A percentile compares a stretch with the other conserved stretches of the same genome.
These are phyloP conservation scores for Leptodontidium sp. DNA, from an alignment of 2,329 filamentous ascomycete species.

Conservation along the genomic window DNA sequence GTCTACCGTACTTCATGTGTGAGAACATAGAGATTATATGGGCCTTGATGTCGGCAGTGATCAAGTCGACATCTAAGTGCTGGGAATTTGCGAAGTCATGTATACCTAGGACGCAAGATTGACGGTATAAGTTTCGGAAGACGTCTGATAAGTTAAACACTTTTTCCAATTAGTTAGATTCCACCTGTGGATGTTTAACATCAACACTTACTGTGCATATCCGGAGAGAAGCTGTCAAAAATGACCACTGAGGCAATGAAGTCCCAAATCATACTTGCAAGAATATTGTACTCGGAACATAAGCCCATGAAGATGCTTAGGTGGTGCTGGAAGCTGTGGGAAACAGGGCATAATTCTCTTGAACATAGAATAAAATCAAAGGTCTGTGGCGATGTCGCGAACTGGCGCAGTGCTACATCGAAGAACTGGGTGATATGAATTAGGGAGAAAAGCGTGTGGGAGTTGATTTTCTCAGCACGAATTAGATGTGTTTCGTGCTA, in stretches of 20 bases:
- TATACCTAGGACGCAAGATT: slow-evolving; percentile 25
- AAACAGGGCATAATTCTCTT: slow-evolving; percentile 26
- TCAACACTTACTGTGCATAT: slow-evolving; percentile 39
- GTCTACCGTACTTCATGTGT: slow-evolving; percentile 27
- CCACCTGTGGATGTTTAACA: slow-evolving; percentile 2
- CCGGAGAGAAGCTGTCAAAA: slow-evolving; percentile 37
- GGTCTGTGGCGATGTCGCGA: slow-evolving; percentile 21
- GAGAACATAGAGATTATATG: slow-evolving; percentile 16
- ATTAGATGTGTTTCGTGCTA: slow-evolving; percentile 26
- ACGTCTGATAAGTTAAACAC: slow-evolving; percentile 32
- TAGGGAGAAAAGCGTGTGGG: slow-evolving; percentile 33
- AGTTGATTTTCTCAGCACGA: slow-evolving; percentile 26
- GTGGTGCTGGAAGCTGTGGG: slow-evolving; percentile 29
- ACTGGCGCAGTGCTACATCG: slow-evolving; percentile 25
- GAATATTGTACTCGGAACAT: slow-evolving; percentile 28
- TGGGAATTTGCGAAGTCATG: slow-evolving; percentile 25
- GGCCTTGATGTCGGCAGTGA: slow-evolving; percentile 30
- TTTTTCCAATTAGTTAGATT: slow-evolving; percentile 15
- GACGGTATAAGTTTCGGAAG: slow-evolving; percentile 32
- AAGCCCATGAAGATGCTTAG: slow-evolving; percentile 27
- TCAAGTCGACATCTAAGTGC: slow-evolving; percentile 28
- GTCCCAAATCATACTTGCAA: slow-evolving; percentile 27
- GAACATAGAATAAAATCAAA: slow-evolving; percentile 36
- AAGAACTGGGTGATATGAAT: slow-evolving; percentile 35
- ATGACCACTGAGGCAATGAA: slow-evolving; percentile 38